phyloP scores from a whole-genome alignment of 208 protist genomes.

The Crithidia brevicula region DNA sequence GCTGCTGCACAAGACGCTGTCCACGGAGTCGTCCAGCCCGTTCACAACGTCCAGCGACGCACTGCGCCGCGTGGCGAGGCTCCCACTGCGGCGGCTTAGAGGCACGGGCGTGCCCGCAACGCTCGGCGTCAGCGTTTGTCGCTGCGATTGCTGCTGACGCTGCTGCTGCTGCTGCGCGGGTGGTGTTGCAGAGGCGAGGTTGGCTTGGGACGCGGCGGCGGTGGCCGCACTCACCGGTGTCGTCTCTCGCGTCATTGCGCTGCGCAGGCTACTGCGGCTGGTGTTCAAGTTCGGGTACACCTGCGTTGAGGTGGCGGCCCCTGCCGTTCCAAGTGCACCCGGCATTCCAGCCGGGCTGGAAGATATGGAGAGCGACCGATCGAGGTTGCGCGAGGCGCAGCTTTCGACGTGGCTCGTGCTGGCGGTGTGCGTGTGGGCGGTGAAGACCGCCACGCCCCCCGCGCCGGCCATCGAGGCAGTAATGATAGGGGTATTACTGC shows the following conservation, averaged over 20 bases:
- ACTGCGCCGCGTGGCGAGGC: conserved; percentile 10
- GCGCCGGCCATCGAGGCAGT: conserved; percentile 1
- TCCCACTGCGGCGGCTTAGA: conserved; percentile 6
- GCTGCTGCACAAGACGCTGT: conserved; percentile 24
- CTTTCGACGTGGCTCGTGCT: conserved; percentile 7
- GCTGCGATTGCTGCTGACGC: not conserved
- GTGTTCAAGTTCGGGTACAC: not conserved
- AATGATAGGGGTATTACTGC: not conserved
- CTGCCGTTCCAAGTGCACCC: not conserved
- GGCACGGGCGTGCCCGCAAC: not conserved
- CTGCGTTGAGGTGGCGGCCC: not conserved
- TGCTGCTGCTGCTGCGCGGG: conserved; percentile 7
- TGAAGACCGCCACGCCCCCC: not conserved
- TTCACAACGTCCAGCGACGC: conserved; percentile 21
- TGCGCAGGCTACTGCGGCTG: conserved; percentile 15
- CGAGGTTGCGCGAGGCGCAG: conserved; percentile 6
- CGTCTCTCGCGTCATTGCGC: not conserved
- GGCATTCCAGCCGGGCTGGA: not conserved
- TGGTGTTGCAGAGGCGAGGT: not conserved
- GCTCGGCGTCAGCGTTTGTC: not conserved
- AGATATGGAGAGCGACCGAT: conserved; percentile 6
- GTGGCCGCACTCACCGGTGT: not conserved
- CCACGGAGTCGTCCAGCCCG: conserved; percentile 24
- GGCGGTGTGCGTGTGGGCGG: not conserved
- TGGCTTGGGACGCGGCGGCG: not conserved